phyloP scores from a whole-genome alignment of 768 basidiomycete genomes.

The Mrakia hoshinonis region DNA sequence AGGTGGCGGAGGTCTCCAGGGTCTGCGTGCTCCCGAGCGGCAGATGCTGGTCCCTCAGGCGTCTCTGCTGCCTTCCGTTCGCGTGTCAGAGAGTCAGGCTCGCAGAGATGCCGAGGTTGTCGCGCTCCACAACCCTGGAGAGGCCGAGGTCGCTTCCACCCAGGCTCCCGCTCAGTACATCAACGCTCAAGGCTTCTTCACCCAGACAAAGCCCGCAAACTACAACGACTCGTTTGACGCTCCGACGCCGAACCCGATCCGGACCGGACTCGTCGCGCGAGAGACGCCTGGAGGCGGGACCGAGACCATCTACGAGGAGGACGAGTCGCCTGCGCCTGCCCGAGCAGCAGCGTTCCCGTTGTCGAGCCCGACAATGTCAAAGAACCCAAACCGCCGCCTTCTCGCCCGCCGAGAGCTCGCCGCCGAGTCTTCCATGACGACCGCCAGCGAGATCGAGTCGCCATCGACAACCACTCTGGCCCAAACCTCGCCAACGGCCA shows the following conservation, averaged over 20 bases:
- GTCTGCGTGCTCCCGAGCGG: constrained; percentile 16
- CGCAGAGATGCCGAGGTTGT: constrained; percentile 34
- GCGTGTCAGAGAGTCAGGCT: constrained; percentile 35
- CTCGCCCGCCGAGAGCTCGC: no score
- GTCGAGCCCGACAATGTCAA: neutral
- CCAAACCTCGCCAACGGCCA: neutral
- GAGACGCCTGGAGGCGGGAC: no score
- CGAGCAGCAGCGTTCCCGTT: no score
- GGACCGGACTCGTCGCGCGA: neutral
- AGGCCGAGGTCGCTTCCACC: constrained; percentile 8
- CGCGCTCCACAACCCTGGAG: constrained; percentile 26
- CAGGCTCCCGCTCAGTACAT: constrained; percentile 33
- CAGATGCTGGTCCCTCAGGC: constrained; percentile 31
- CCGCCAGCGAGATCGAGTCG: no score
- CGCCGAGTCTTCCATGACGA: no score
- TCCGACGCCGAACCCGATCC: neutral
- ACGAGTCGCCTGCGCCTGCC: no score
- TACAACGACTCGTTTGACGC: neutral
- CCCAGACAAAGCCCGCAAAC: neutral
- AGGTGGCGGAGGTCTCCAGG: neutral
- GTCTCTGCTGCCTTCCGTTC: constrained; percentile 33
- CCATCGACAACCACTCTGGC: no score
- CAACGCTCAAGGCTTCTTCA: constrained; percentile 36
- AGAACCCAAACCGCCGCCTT: neutral
- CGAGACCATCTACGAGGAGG: no score